phyloP scores from a whole-genome alignment of 805 yeast species.

The Nakazawaea pomicola region DNA sequence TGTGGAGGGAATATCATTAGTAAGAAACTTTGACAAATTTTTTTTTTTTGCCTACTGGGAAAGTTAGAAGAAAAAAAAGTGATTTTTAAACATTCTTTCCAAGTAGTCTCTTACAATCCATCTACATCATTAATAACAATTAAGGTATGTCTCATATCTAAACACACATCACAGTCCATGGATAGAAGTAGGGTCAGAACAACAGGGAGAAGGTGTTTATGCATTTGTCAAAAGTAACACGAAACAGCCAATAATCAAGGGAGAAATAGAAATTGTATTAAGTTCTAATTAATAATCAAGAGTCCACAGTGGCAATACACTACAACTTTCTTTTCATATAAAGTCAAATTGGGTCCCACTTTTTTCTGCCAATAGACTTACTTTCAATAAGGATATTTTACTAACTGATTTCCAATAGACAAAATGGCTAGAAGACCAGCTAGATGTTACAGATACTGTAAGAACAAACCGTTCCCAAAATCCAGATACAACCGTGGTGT shows the following conservation, averaged over 20 bases:
- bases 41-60: background rate
- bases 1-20: no score
- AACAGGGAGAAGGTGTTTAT: no score
- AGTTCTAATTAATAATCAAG: no score
- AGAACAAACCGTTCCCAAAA: constrained; percentile 99
- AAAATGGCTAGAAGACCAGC: constrained; percentile 99
- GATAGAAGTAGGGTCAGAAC: no score
- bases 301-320: no score
- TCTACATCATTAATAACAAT: constrained; percentile 15
- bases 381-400: background rate
- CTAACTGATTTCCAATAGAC: background rate
- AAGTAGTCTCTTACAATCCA: background rate
- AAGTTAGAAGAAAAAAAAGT: background rate
- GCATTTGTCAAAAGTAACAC: no score
- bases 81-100: background rate
- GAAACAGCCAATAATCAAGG: no score
- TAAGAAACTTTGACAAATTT: no score
- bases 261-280: no score
- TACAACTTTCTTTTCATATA: no score
- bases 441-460: constrained; percentile 99
- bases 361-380: constrained; percentile 1
- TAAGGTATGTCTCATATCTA: background rate
- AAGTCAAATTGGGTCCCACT: no score
- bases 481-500: constrained; percentile 99
- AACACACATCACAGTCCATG: background rate